Base-by-base conservation (phyloP, 805 yeast species). In the Grigorovia transvaalensis region DNA sequence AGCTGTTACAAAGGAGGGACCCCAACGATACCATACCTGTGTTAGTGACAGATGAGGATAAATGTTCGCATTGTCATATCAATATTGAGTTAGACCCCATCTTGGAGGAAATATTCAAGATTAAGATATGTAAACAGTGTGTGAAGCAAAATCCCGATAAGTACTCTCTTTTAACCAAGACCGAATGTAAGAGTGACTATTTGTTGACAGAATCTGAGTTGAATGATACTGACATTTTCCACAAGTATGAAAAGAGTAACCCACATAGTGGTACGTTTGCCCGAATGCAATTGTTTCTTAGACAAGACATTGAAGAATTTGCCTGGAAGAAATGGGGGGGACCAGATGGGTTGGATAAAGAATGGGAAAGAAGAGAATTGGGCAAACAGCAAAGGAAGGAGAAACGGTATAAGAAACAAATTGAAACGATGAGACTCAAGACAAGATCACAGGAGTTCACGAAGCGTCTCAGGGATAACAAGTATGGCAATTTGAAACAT, bases 261-360 rank as follows among this genome's bases (percentile, higher is more conserved):
- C 99, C 99, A 0, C 96, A 93, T 67, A 88, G 90, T 45, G 82
- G 82, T 2, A 85, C 88, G 0, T 93, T 81, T 68, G 85, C 88
- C 48, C 78, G 93, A 62, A 93, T 93, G 99, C 96, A 90, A 75
- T 73, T 93, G 51, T 93, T 82, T 70, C 69, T 93, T 46, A 72
- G 99, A 54, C 85, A 81, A 62, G 98, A 93, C 61, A 88, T 93
- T n/a, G 99, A 93, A 66, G 88, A 84, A 60, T 87, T 76, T 68
- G 95, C 98, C 0, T 87, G 83, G 71, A 84, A 85, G 63, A 91
- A 93, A 69, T 93, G 99, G 99, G 95, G 93, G 1, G 84, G 95
- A 1, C 77, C 83, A 9, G 96, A 88, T 51, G 88, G 85, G 0
- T 69, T 93, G 43, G 99, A 93, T 66, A 77, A 77, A n/a, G 99